Evolutionary conservation across 2,329 filamentous ascomycete genomes (phyloP), one percentile per base, ranked within the genome.

Genomic region (Apiospora marii): DNA sequence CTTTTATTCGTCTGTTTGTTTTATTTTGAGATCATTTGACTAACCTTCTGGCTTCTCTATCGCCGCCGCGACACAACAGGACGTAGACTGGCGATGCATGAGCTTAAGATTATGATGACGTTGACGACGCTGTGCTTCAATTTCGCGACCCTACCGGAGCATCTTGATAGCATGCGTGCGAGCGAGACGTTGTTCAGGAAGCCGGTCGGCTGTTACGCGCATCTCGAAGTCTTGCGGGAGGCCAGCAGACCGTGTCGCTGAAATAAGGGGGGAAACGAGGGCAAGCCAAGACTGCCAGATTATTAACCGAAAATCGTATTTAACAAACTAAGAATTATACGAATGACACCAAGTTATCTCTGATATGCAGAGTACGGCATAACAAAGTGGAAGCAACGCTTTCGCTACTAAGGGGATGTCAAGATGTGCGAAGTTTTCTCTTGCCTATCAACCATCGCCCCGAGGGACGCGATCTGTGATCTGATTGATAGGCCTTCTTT

Each of bases 341-440:
- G 1, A 41, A 41, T 41, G 37, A 10, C 5, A 41, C 6, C 37
- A 41, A 41, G 37, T 41, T 2, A 10, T 41, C 37, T 41, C 37
- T 41, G 37, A 41, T 41, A 41, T 58, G 37, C 10, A 41, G 37
- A 41, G 37, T 41, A 41, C 1, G 37, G 7, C 10, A 41, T 41
- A 41, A 41, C 10, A 6, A 10, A 7, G 37, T 8, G 37, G 37
- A 10, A 10, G 37, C 37, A 41, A 7, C 37, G 37, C 7, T 41
- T 41, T 7, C 37, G 6, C 37, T 10, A 41, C 10, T 41, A 10
- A 41, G 8, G 37, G 37, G 37, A 41, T 64, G 13, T 64, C 22
- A 64, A 69, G 58, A 79, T 83, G 81, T 83, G 71, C 81, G 79
- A 82, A 79, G 75, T 73, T 80, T 82, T 82, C 80, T 83, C 81